A percentile compares a stretch with the other conserved stretches of the same genome.
Conservation (phyloP, 768 basidiomycete species). For the Podaxis pistillaris region DNA sequence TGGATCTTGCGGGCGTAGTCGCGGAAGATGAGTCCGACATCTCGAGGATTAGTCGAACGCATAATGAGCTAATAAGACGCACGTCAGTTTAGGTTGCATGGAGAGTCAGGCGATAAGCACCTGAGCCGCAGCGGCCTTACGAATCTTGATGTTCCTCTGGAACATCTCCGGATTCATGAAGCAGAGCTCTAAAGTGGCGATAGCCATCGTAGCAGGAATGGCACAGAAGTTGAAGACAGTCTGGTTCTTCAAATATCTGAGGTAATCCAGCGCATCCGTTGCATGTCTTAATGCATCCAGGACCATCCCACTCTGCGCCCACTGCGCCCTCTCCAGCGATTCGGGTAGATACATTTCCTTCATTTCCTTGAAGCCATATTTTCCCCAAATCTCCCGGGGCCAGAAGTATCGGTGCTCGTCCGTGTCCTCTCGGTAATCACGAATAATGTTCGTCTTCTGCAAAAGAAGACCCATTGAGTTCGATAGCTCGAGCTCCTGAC, state of each 20-base stretch:
- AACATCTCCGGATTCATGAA: conserved; percentile 93
- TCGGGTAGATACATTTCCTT: conserved; percentile 61
- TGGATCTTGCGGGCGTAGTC: conserved; percentile 83
- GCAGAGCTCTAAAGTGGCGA: conserved; percentile 88
- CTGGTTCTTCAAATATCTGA: conserved; percentile 84
- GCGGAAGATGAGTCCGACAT: conserved; percentile 87
- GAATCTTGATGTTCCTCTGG: conserved; percentile 88
- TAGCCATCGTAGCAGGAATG: conserved; percentile 92
- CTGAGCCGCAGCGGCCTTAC: conserved; percentile 83
- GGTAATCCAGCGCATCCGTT: conserved; percentile 86
- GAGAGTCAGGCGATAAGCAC: conserved; percentile 42
- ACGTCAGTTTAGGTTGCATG: background rate
- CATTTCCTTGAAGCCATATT: conserved; percentile 72
- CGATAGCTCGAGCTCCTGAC: conserved; percentile 78
- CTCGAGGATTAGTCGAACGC: conserved; percentile 86
- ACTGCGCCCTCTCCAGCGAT: conserved; percentile 64
- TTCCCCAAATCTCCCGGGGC: conserved; percentile 91
- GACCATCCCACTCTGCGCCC: conserved; percentile 86
- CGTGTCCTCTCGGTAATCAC: conserved; percentile 91
- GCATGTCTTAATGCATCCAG: conserved; percentile 85
- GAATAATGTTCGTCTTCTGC: conserved; percentile 98
- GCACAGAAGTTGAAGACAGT: conserved; percentile 95
- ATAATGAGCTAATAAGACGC: conserved; percentile 72
- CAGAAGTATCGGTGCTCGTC: conserved; percentile 88
- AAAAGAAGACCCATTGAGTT: conserved; percentile 95